Evolutionary conservation across 768 basidiomycete genomes (phyloP).

Genomic region (Kwoniella bestiolae): DNA sequence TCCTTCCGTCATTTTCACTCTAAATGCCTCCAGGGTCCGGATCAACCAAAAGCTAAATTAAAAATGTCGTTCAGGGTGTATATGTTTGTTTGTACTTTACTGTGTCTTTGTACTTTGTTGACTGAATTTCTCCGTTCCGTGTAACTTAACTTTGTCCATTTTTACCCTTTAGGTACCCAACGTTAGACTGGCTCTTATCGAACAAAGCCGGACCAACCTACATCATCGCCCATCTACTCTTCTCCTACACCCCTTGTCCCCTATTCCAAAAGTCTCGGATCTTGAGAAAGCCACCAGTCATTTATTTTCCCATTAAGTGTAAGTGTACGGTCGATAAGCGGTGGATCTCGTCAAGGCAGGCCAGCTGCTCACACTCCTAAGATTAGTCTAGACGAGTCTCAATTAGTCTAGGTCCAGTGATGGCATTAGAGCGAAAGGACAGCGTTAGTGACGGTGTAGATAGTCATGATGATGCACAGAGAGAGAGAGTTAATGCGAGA

Average conservation of each 20-base stretch:
- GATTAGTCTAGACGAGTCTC: background rate
- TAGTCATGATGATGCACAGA: background rate
- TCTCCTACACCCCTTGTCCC: too few species aligned
- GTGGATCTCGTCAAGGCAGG: background rate
- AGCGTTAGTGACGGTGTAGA: background rate
- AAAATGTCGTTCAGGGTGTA: background rate
- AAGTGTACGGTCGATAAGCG: background rate
- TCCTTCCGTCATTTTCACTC: background rate
- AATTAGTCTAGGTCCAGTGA: background rate
- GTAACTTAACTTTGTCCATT: too few species aligned
- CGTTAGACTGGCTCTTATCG: background rate
- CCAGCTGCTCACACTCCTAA: too few species aligned
- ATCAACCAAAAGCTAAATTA: conserved; percentile 9
- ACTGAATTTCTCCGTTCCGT: conserved; percentile 7
- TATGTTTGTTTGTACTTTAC: too few species aligned
- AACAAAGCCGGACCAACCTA: background rate
- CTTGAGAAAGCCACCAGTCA: conserved; percentile 9
- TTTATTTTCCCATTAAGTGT: background rate
- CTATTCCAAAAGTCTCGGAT: conserved; percentile 5
- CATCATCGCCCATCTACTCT: too few species aligned
- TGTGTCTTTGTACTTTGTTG: background rate
- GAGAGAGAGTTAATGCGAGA: conserved; percentile 1
- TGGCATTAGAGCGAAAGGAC: conserved; percentile 10
- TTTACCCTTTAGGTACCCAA: background rate
- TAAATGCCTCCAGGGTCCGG: background rate